phyloP scores from a whole-genome alignment of 441 rosid species.

The Erysimum pusillum region DNA sequence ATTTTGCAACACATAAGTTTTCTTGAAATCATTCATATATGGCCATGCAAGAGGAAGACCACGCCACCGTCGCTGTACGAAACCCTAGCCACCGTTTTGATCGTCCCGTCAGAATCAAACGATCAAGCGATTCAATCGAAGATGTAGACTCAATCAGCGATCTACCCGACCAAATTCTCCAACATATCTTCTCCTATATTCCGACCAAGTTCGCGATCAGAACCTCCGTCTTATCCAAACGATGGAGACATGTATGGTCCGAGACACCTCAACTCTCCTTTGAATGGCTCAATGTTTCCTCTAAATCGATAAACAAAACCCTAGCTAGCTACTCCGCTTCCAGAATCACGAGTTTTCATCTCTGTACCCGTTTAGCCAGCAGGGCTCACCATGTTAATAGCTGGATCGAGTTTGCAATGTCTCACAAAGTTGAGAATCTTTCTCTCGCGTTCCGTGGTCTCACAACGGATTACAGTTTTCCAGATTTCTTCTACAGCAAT shows the following conservation, averaged over 20 bases:
- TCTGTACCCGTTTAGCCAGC: not conserved
- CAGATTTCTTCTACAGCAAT: not conserved
- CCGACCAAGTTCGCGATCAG: not conserved
- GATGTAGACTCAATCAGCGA: not conserved
- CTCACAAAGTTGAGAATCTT: not conserved
- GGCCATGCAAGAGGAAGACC: constrained; percentile 1
- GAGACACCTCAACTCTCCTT: not conserved
- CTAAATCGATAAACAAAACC: not conserved
- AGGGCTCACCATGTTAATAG: not conserved
- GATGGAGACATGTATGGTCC: constrained; percentile 24
- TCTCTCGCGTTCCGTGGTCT: not conserved
- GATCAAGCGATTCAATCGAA: not conserved
- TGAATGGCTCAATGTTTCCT: not conserved
- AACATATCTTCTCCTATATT: not conserved
- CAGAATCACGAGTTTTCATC: constrained; percentile 1
- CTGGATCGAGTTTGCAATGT: constrained; percentile 6
- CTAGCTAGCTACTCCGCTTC: not conserved
- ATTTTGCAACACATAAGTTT: too few species aligned
- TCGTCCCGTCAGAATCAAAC: not conserved
- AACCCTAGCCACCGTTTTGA: not conserved
- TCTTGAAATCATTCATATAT: too few species aligned
- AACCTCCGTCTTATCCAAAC: not conserved
- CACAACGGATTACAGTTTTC: not conserved
- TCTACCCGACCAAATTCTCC: constrained; percentile 6
- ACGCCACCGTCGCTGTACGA: not conserved